Evolutionary conservation across 1,139 yeast species (phyloP), one percentile per base, ranked within the genome.

Genomic region (Geotrichum bryndzae): DNA sequence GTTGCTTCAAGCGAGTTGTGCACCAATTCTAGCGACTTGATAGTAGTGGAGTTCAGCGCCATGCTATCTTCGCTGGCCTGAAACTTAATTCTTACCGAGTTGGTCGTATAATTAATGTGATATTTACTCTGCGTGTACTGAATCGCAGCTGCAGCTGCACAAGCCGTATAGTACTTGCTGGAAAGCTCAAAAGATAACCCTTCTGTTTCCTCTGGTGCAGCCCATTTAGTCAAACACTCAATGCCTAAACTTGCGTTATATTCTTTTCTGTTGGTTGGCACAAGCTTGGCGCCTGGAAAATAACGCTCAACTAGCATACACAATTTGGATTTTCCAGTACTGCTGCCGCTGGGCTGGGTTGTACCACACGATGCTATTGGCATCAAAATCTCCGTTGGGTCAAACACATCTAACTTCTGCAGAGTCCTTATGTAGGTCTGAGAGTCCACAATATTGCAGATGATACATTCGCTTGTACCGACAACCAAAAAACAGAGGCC

Each of bases 371-470:
- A 73, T 1, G 71, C 61, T 11, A 63, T 63, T 0, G 82, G 79
- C 5, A 79, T 58, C 3, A 79, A 61, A 1, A 79, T 71, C 50
- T 75, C 79, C 0, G 76, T 68, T 0, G 82, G 80, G 41, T 71
- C 70, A 61, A 71, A 72, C 1, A 79, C 72, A 27, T 74, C 73
- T 0, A 80, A 59, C 62, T 77, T 78, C 64, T 81, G 80, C 10
- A 81, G 69, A 0, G 82, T 77, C 58, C 82, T 69, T 1, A 79
- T 79, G 65, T 74, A 80, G 0, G 82, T 79, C 65, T 77, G 82
- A 0, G 83, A 76, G 65, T 80, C 84, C 25, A 73, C 67, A 46
- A 77, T 73, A 56, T 74, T 77, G 6, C 80, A 59, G 23, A 65
- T 55, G 13, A 66, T 62, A 51, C 69, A 65, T 48, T 65, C 66